Percentiles rank a stretch among this genome's conserved stretches.
These are phyloP conservation scores for Sclerotinia subarctica DNA, from an alignment of 2,329 filamentous ascomycete genomes.

Conservation along the genomic window DNA sequence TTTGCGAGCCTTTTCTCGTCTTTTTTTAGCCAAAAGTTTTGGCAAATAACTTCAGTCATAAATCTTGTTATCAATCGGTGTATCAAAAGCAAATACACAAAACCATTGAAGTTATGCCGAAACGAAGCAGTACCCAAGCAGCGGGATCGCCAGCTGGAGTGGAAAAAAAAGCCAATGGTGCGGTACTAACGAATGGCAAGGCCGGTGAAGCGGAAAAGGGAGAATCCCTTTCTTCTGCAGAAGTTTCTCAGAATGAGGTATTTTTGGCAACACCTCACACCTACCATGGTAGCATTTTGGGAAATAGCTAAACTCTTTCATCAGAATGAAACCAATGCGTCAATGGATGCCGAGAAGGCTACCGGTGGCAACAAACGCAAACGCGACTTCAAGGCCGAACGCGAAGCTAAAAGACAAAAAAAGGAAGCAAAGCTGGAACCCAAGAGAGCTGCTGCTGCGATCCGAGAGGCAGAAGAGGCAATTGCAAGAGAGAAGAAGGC, in stretches of 20 bases:
- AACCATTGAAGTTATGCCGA: not conserved
- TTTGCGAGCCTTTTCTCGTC: not conserved
- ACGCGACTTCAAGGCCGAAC: conserved; percentile 14
- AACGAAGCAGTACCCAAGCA: not conserved
- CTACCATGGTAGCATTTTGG: not conserved
- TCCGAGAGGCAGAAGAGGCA: conserved; percentile 2
- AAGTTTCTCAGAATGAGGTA: conserved; percentile 8
- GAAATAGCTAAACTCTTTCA: conserved; percentile 4
- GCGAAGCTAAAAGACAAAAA: conserved; percentile 11
- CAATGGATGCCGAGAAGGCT: not conserved
- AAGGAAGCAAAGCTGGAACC: not conserved
- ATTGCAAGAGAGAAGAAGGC: not conserved
- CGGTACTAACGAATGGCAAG: not conserved
- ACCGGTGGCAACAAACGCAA: conserved; percentile 13
- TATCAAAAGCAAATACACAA: not conserved
- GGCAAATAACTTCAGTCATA: not conserved
- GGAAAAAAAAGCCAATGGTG: conserved; percentile 1
- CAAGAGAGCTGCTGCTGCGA: conserved; percentile 3
- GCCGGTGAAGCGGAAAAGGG: not conserved
- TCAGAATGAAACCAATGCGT: not conserved
- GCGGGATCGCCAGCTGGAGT: not conserved
- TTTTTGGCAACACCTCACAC: not conserved
- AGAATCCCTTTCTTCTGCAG: not conserved
- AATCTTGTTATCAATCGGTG: not conserved
- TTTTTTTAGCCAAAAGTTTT: not conserved